Conservation (phyloP, 208 protist genomes). For the Naegleria gruberi region DNA sequence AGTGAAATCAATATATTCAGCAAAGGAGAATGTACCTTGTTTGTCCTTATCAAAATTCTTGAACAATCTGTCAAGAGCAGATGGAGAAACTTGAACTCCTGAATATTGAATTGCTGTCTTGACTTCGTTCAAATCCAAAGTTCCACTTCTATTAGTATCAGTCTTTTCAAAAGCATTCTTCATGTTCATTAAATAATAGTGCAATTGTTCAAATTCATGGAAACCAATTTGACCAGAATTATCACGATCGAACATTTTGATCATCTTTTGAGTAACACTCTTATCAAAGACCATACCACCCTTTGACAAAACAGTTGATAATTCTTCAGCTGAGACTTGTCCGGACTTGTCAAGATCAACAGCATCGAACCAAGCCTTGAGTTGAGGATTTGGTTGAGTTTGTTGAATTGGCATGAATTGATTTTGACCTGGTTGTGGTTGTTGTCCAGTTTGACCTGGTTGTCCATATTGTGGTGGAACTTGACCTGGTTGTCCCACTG, state of each 20-base stretch:
- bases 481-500: neutral
- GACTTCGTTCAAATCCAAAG: constrained; percentile 19
- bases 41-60: constrained; percentile 16
- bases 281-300: constrained; percentile 55
- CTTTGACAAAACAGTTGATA: constrained; percentile 57
- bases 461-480: neutral
- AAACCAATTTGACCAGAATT: constrained; percentile 53
- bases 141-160: constrained; percentile 22
- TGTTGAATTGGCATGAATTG: neutral
- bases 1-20: neutral
- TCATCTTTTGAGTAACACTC: constrained; percentile 59
- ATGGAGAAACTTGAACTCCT: constrained; percentile 9
- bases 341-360: constrained; percentile 63
- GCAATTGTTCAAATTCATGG: constrained; percentile 60
- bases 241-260: constrained; percentile 69
- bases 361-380: constrained; percentile 60
- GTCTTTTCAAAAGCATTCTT: neutral
- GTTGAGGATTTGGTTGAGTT: constrained; percentile 25
- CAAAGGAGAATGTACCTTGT: neutral
- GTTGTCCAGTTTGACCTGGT: neutral
- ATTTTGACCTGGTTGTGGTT: neutral
- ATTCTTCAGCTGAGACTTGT: constrained; percentile 57
- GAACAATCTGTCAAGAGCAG: constrained; percentile 2
- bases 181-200: constrained; percentile 30
- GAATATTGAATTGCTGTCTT: neutral